A percentile compares a stretch with the other conserved stretches of the same genome.
Conservation (phyloP, 2,329 filamentous ascomycete species). For the Fusarium palustre region DNA sequence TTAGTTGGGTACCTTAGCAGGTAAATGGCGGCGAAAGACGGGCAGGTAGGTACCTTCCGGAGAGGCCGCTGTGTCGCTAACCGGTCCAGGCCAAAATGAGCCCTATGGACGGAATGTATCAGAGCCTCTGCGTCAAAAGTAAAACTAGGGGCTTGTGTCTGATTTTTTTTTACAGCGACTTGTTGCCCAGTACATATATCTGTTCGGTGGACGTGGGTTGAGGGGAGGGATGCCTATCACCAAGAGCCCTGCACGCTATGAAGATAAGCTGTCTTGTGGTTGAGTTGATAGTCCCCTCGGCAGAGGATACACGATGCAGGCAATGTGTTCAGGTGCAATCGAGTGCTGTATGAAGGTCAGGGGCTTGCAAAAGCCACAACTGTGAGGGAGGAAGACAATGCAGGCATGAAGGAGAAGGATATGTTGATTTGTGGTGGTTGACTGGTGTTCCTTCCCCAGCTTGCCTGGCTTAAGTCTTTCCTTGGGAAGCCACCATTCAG, state of each 20-base stretch:
- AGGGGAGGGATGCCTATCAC: conserved; percentile 25
- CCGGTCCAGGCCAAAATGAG: conserved; percentile 39
- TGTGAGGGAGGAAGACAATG: conserved; percentile 16
- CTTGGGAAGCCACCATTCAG: conserved; percentile 20
- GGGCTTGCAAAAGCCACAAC: conserved; percentile 19
- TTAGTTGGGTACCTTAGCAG: conserved; percentile 7
- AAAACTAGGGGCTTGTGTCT: conserved; percentile 16
- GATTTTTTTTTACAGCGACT: conserved; percentile 16
- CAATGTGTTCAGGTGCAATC: conserved; percentile 20
- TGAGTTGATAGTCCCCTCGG: conserved; percentile 6
- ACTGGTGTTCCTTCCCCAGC: conserved; percentile 30
- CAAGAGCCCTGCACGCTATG: neutral
- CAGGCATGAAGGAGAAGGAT: neutral
- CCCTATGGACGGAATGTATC: conserved; percentile 36
- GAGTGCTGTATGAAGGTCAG: conserved; percentile 10
- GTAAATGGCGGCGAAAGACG: conserved; percentile 37
- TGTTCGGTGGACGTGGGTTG: conserved; percentile 22
- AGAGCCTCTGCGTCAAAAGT: conserved; percentile 31
- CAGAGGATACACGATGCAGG: conserved; percentile 8
- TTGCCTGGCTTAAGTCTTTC: conserved; percentile 20
- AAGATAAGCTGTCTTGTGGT: neutral
- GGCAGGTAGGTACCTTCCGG: conserved; percentile 34
- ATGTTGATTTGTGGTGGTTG: conserved; percentile 17
- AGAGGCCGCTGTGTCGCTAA: conserved; percentile 38
- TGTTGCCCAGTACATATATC: conserved; percentile 34